Evolutionary conservation across 2,329 filamentous ascomycete genomes (phyloP), one percentile per base, ranked within the genome.

Genomic region (Periconia macrospinosa): DNA sequence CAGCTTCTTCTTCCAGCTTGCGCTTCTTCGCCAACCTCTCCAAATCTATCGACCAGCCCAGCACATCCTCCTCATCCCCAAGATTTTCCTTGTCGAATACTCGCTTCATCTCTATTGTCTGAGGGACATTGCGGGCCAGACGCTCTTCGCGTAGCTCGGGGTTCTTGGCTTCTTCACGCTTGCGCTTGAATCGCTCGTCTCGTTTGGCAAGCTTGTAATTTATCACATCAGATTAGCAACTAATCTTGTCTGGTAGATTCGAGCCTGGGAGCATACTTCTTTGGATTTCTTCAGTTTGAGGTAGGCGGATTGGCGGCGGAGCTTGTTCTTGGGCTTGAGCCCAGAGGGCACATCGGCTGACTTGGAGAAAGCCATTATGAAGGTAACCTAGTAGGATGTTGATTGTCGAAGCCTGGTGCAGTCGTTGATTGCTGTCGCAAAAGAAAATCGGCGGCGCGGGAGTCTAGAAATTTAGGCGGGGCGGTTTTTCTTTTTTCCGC

Each of bases 101-200:
- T 71, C 94, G 86, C 58, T 73, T 73, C 50, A 57, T 53, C 47
- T 73, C 70, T 50, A 73, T 71, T 8, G 69, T 72, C 19, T 59
- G 74, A 0, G 94, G 89, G 42, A 92, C 83, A 76, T 96, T 96
- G 61, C 83, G 85, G 55, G 86, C 86, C 56, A 93, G 79, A 64
- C 94, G 85, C 60, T 88, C 84, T 56, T 85, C 85, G 62, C 86
- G 86, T 55, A 96, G 76, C 54, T 85, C 83, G 1, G 93, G 92
- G 67, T 97, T 86, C 73, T 88, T 90, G 59, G 88, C 84, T 75
- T 99, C 94, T 68, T 92, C 90, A 76, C 89, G 90, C 76, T 91
- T 92, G 55, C 91, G 83, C 46, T 84, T 84, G 71, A 92, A 88
- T 58, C 92, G 86, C 66, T 87, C 83, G 66, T 92, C 89, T 66